Percentiles rank a stretch among this genome's conserved stretches.
phyloP scores from a whole-genome alignment of 768 basidiomycete species.

The Lentinula sp. region DNA sequence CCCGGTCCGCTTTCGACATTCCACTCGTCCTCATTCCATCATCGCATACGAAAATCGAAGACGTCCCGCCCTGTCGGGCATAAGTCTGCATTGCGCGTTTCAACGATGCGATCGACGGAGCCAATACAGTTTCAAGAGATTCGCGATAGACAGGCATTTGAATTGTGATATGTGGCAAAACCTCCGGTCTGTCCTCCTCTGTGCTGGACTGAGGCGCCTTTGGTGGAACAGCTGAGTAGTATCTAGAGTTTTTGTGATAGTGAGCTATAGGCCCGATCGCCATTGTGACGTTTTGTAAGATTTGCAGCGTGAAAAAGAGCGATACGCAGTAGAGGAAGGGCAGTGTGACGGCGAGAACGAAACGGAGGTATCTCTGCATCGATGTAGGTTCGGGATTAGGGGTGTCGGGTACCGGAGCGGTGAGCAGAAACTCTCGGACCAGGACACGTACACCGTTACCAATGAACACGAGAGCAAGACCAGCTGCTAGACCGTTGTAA shows the following conservation, averaged over 20 bases:
- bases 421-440: slow-evolving; percentile 63
- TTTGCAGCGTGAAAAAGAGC: slow-evolving; percentile 72
- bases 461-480: slow-evolving; percentile 58
- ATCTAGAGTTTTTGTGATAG: slow-evolving; percentile 73
- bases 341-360: slow-evolving; percentile 52
- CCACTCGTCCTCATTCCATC: slow-evolving; percentile 50
- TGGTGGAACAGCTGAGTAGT: slow-evolving; percentile 68
- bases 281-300: slow-evolving; percentile 63
- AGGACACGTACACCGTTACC: slow-evolving; percentile 60
- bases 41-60: slow-evolving; percentile 72
- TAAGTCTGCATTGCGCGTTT: slow-evolving; percentile 86
- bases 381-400: neutral
- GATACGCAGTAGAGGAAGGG: slow-evolving; percentile 76
- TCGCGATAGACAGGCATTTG: slow-evolving; percentile 89
- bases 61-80: slow-evolving; percentile 78
- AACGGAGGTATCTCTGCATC: slow-evolving; percentile 36
- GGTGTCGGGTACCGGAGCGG: slow-evolving; percentile 25
- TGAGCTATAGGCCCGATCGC: slow-evolving; percentile 76
- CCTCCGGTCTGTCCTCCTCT: slow-evolving; percentile 23
- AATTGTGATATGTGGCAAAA: slow-evolving; percentile 70
- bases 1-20: slow-evolving; percentile 53
- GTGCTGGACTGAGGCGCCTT: slow-evolving; percentile 10
- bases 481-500: slow-evolving; percentile 61
- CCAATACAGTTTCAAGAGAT: slow-evolving; percentile 60
- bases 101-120: slow-evolving; percentile 65